These are phyloP conservation scores for Starmerella khaoyaiensis DNA, from an alignment of 805 yeast genomes.

Conservation along the genomic window DNA sequence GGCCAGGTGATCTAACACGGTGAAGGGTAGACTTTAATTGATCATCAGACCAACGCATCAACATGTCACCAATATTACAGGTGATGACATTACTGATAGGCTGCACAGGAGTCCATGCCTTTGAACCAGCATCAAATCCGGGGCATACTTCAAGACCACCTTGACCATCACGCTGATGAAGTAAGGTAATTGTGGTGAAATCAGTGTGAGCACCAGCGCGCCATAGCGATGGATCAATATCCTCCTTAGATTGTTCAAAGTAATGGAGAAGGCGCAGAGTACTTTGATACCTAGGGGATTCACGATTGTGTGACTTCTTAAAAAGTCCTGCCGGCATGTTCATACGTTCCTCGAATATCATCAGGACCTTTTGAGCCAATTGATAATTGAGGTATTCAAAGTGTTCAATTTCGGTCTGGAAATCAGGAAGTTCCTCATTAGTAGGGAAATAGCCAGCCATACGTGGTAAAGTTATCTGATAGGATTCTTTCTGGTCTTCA, in stretches of 20 bases:
- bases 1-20: conserved; percentile 13
- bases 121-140: conserved; percentile 8
- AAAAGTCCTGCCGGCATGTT: conserved; percentile 8
- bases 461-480: conserved; percentile 13
- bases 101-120: conserved; percentile 14
- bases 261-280: conserved; percentile 17
- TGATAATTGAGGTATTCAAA: conserved; percentile 12
- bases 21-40: conserved; percentile 14
- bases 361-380: conserved; percentile 8
- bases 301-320: conserved; percentile 7
- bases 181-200: conserved; percentile 11
- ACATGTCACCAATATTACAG: conserved; percentile 19
- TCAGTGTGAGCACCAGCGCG: conserved; percentile 19
- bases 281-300: conserved; percentile 9
- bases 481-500: conserved; percentile 15
- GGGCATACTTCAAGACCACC: conserved; percentile 18
- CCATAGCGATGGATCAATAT: conserved; percentile 11
- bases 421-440: conserved; percentile 7
- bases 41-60: conserved; percentile 17
- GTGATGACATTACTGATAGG: conserved; percentile 12
- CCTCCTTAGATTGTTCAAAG: conserved; percentile 5
- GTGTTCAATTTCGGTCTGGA: not conserved
- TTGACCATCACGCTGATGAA: conserved; percentile 15
- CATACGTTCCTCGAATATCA: conserved; percentile 11
- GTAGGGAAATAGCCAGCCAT: conserved; percentile 14